Conservation (phyloP, 2,329 filamentous ascomycete genomes). For the Aspergillus brasiliensis region DNA sequence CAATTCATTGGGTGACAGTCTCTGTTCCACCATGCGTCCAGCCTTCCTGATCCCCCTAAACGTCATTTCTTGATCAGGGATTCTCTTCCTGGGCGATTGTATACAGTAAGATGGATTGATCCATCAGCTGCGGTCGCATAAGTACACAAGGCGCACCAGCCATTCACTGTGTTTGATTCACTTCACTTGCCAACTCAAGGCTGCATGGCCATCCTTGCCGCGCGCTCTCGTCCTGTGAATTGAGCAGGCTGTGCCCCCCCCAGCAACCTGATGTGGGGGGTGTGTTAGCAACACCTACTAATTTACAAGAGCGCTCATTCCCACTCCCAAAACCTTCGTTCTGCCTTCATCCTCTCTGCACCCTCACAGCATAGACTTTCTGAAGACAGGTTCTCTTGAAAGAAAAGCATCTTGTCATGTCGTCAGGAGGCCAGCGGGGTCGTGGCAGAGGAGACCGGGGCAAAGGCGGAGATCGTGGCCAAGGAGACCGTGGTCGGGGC, state of each 20-base stretch:
- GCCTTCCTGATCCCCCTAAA: no score
- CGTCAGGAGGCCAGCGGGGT: constrained; percentile 20
- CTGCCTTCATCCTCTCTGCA: background rate
- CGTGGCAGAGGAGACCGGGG: constrained; percentile 19
- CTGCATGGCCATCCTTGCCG: background rate
- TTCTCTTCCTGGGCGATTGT: no score
- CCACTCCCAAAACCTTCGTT: background rate
- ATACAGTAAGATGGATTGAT: no score
- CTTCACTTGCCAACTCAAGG: background rate
- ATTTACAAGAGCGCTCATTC: background rate
- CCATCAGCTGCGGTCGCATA: no score
- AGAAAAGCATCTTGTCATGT: constrained; percentile 13
- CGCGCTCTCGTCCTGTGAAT: background rate
- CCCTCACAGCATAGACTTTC: background rate
- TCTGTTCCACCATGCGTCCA: no score
- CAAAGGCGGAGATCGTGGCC: constrained; percentile 15
- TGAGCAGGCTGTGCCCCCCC: background rate
- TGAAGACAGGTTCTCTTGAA: background rate
- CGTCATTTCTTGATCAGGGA: no score
- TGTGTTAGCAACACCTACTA: background rate
- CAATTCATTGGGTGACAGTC: no score
- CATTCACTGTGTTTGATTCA: background rate
- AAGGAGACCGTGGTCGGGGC: constrained; percentile 15
- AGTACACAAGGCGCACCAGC: background rate
- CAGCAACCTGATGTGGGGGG: background rate